phyloP scores from a whole-genome alignment of 805 yeast species.

The Naumovozyma baii region DNA sequence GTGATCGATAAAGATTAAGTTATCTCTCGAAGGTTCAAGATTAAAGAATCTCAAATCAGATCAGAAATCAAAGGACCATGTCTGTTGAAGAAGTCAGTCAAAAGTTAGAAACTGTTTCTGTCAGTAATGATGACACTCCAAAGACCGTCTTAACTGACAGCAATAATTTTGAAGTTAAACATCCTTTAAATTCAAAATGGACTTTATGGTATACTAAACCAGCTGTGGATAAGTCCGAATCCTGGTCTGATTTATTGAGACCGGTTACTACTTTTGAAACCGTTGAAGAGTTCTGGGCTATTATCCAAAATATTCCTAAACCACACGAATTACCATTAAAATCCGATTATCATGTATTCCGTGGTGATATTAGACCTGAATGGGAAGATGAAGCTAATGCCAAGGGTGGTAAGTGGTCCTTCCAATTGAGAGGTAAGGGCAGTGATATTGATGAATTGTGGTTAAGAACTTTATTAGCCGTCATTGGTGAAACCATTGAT shows the following conservation, averaged over 20 bases:
- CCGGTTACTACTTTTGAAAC: conserved; percentile 85
- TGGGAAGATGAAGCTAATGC: conserved; percentile 91
- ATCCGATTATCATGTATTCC: conserved; percentile 91
- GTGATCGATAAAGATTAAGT: neutral
- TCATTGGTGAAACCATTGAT: conserved; percentile 91
- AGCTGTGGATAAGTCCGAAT: conserved; percentile 61
- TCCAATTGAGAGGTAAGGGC: conserved; percentile 55
- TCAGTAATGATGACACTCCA: conserved; percentile 14
- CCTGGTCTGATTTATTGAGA: conserved; percentile 87
- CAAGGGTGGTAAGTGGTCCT: conserved; percentile 92
- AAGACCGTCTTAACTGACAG: conserved; percentile 26
- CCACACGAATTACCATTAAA: conserved; percentile 84
- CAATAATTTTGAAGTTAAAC: conserved; percentile 36
- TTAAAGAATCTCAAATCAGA: neutral
- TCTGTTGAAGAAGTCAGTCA: conserved; percentile 31
- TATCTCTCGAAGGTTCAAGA: neutral
- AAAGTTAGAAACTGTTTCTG: conserved; percentile 23
- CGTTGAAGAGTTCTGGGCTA: conserved; percentile 99
- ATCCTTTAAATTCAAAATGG: conserved; percentile 87
- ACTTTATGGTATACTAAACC: conserved; percentile 98
- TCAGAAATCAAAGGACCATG: conserved; percentile 11
- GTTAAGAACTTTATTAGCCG: conserved; percentile 80
- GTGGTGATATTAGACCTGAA: conserved; percentile 91
- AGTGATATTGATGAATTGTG: conserved; percentile 77
- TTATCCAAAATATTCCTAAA: conserved; percentile 84